These are phyloP conservation scores for Solanum corneliomulleri DNA, from an alignment of 257 asterid genomes.

Conservation along the genomic window DNA sequence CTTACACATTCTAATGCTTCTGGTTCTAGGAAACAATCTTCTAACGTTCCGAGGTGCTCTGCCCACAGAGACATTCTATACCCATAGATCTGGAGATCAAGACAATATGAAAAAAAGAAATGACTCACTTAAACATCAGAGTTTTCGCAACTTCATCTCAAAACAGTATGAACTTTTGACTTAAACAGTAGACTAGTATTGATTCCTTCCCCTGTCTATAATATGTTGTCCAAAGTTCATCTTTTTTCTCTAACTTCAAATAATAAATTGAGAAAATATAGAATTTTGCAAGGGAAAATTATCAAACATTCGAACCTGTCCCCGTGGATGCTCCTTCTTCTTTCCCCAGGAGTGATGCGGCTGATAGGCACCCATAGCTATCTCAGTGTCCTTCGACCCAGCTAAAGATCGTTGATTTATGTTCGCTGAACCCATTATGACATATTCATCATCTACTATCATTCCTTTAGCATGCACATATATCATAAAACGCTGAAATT, in stretches of 20 bases:
- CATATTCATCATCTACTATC: constrained; percentile 86
- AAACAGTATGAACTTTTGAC: not conserved
- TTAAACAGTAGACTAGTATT: not conserved
- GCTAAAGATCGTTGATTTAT: constrained; percentile 93
- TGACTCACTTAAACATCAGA: not conserved
- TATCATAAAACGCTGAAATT: constrained; percentile 74
- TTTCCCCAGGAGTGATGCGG: constrained; percentile 57
- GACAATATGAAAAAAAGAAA: not conserved
- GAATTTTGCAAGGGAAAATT: not conserved
- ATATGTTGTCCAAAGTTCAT: not conserved
- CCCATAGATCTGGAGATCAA: constrained; percentile 50
- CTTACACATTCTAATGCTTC: constrained; percentile 49
- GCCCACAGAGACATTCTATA: constrained; percentile 85
- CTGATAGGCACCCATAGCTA: constrained; percentile 95
- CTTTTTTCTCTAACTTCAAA: not conserved
- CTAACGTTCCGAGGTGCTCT: constrained; percentile 65
- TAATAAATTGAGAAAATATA: not conserved
- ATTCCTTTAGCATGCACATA: constrained; percentile 94
- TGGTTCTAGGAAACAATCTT: constrained; percentile 43
- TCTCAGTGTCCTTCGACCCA: constrained; percentile 85
- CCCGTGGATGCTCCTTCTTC: constrained; percentile 51
- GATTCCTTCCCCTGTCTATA: not conserved
- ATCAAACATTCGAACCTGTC: constrained; percentile 41
- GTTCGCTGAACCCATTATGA: constrained; percentile 80
- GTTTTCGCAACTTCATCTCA: not conserved